phyloP scores from a whole-genome alignment of 371 early-diverging fungal species.

The Mycotypha africana region DNA sequence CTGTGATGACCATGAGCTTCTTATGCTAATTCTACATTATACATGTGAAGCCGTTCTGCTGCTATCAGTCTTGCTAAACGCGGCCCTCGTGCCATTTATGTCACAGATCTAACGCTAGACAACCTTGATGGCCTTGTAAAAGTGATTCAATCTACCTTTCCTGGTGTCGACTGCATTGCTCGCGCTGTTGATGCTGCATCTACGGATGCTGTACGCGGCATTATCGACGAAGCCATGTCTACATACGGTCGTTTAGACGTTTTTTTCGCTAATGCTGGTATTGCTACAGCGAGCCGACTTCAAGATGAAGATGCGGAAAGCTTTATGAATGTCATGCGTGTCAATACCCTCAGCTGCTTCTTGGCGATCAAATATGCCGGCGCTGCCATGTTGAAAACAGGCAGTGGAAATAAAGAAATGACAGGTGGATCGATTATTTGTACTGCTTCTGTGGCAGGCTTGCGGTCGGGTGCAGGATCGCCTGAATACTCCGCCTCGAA shows the following conservation, averaged over 20 bases:
- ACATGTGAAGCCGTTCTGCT: slow-evolving; percentile 39
- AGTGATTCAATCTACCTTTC: slow-evolving; percentile 29
- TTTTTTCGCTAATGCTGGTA: slow-evolving; percentile 50
- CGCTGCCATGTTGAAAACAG: slow-evolving; percentile 24
- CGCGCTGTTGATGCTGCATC: slow-evolving; percentile 45
- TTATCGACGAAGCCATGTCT: slow-evolving; percentile 35
- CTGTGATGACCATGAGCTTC: no score
- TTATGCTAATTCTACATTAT: no score
- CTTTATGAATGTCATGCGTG: slow-evolving; percentile 31
- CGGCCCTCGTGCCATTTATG: slow-evolving; percentile 44
- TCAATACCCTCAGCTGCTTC: slow-evolving; percentile 35
- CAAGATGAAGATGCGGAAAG: slow-evolving; percentile 16
- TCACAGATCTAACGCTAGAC: slow-evolving; percentile 34
- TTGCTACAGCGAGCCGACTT: slow-evolving; percentile 18
- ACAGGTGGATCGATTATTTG: slow-evolving; percentile 38
- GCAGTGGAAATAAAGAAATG: slow-evolving; percentile 25
- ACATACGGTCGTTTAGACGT: slow-evolving; percentile 47
- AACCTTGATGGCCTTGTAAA: slow-evolving; percentile 33
- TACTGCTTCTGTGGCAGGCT: slow-evolving; percentile 47
- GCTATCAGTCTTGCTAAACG: slow-evolving; percentile 40
- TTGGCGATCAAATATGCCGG: slow-evolving; percentile 39
- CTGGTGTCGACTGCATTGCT: slow-evolving; percentile 31
- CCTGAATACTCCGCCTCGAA: slow-evolving; percentile 44
- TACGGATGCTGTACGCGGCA: slow-evolving; percentile 21
- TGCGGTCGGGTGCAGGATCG: slow-evolving; percentile 45